phyloP scores from a whole-genome alignment of 495 filamentous ascomycete genomes.

The Chaetomium tenue region DNA sequence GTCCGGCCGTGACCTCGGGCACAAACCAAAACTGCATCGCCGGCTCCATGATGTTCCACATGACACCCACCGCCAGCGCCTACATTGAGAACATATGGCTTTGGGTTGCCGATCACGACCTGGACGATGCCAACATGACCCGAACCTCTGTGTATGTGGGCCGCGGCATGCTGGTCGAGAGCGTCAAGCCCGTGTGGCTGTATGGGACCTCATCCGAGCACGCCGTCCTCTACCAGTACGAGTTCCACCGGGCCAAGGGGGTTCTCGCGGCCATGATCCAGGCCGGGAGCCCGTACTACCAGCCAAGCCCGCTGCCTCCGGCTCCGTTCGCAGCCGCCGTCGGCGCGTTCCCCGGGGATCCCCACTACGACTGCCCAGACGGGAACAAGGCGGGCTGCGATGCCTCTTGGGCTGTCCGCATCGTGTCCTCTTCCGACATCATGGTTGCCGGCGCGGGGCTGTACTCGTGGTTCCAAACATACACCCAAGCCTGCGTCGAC shows the following conservation, averaged over 20 bases:
- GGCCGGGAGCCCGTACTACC: conserved; percentile 87
- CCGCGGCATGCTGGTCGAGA: conserved; percentile 60
- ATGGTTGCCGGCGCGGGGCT: background rate
- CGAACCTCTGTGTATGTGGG: background rate
- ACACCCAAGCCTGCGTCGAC: background rate
- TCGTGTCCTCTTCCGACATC: background rate
- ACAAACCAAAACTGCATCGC: conserved; percentile 51
- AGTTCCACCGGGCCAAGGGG: conserved; percentile 33
- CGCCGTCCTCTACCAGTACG: conserved; percentile 76
- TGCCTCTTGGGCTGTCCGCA: background rate
- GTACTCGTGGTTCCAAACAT: background rate
- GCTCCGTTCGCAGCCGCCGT: background rate
- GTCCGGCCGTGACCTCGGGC: conserved; percentile 39
- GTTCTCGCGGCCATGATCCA: conserved; percentile 61
- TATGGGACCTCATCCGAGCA: conserved; percentile 57
- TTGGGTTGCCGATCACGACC: conserved; percentile 78
- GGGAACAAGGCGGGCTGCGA: background rate
- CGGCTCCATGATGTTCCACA: conserved; percentile 63
- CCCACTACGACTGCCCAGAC: background rate
- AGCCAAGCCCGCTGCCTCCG: conserved; percentile 39
- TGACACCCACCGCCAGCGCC: conserved; percentile 63
- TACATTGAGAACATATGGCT: conserved; percentile 91
- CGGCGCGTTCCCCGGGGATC: background rate
- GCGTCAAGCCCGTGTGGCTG: conserved; percentile 48
- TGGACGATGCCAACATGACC: background rate